Conservation (phyloP, 2,329 filamentous ascomycete genomes). For the Penicillium nordicum region DNA sequence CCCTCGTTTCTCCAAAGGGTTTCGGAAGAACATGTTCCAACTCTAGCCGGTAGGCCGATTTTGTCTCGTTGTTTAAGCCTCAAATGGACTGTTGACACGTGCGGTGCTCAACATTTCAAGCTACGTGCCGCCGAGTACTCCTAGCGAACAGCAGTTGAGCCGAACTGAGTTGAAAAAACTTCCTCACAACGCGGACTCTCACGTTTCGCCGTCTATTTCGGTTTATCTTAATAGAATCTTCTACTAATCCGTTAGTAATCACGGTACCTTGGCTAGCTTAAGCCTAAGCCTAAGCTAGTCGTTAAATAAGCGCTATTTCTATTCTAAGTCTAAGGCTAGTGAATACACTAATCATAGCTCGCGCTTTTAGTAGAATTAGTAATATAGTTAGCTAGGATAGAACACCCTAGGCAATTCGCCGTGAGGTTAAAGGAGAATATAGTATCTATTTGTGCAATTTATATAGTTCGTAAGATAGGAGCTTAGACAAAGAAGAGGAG, state of each 20-base stretch:
- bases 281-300: background rate
- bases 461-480: background rate
- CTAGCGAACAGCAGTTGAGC: too few species aligned
- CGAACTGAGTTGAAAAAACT: too few species aligned
- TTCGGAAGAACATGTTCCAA: too few species aligned
- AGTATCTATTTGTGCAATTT: conserved; percentile 11
- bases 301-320: background rate
- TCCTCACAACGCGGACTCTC: too few species aligned
- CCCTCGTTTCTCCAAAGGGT: too few species aligned
- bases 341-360: background rate
- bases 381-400: background rate
- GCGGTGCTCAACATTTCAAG: too few species aligned
- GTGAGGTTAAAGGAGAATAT: conserved; percentile 11
- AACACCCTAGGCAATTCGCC: background rate
- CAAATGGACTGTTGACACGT: too few species aligned
- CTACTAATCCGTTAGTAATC: background rate
- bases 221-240: background rate
- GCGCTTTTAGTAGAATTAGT: background rate
- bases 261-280: background rate
- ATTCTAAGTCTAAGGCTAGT: background rate
- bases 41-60: too few species aligned
- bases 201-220: too few species aligned
- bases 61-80: too few species aligned
- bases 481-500: background rate
- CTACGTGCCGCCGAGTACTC: too few species aligned